Percentiles rank a stretch among this genome's conserved stretches.
phyloP scores from a whole-genome alignment of 371 early-diverging fungal genomes.

The Mucor mucedo region DNA sequence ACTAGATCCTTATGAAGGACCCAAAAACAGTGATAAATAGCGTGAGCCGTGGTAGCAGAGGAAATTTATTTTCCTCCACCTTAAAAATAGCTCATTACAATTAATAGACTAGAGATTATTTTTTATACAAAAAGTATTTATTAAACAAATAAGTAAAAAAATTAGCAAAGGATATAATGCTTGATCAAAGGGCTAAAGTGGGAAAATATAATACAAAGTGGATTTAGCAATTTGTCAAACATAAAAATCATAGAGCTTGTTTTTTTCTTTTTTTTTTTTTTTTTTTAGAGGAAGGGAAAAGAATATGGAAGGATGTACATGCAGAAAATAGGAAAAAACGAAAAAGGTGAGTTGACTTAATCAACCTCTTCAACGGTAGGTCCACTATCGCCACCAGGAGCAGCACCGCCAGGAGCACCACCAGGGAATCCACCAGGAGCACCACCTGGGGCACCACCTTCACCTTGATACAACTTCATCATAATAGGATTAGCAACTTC shows the following conservation, averaged over 20 bases:
- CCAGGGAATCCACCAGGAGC: conserved; percentile 67
- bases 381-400: conserved; percentile 66
- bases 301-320: background rate
- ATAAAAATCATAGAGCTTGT: background rate
- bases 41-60: too few species aligned
- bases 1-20: too few species aligned
- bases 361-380: conserved; percentile 58
- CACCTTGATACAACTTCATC: conserved; percentile 69
- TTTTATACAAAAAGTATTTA: background rate
- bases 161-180: background rate
- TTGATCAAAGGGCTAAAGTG: background rate
- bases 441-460: conserved; percentile 63
- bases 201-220: background rate
- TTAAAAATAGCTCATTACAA: too few species aligned
- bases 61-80: too few species aligned
- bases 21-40: too few species aligned
- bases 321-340: background rate
- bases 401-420: conserved; percentile 63
- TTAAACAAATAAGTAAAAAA: background rate
- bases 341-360: conserved; percentile 26
- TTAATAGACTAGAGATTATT: background rate
- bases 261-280: background rate
- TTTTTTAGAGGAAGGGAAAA: background rate
- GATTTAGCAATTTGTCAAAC: background rate
- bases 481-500: conserved; percentile 88